phyloP scores from a whole-genome alignment of 148 eudicot species.

The Pouteria glomerata region DNA sequence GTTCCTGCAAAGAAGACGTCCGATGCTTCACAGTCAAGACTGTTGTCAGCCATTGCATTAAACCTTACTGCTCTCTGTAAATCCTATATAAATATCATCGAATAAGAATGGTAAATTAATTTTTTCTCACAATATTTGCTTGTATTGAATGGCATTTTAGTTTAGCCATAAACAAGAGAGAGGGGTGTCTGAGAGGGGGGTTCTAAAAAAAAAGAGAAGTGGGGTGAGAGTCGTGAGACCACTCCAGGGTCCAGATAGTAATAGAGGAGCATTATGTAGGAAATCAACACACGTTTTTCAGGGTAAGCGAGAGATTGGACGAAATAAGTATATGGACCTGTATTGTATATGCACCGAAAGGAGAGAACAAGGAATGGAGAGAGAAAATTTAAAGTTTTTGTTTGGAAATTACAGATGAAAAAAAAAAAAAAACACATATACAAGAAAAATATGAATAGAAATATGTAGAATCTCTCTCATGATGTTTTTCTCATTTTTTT shows the following conservation, averaged over 20 bases:
- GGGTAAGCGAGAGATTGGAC: constrained; percentile 32
- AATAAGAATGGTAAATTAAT: constrained; percentile 14
- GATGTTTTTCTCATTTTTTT: too few species aligned
- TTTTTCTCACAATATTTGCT: constrained; percentile 1
- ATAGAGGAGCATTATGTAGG: constrained; percentile 35
- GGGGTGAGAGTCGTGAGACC: constrained; percentile 4
- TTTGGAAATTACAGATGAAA: too few species aligned
- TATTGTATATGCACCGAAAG: constrained; percentile 14
- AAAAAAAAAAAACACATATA: too few species aligned
- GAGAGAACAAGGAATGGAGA: not conserved
- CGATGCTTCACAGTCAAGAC: constrained; percentile 29
- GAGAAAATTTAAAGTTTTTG: not conserved
- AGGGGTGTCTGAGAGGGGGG: constrained; percentile 13
- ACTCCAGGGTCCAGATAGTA: too few species aligned
- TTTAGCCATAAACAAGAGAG: not conserved
- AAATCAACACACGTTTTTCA: constrained; percentile 29
- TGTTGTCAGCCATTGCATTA: constrained; percentile 42
- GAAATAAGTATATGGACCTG: too few species aligned
- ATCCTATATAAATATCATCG: constrained; percentile 23
- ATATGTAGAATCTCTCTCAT: too few species aligned
- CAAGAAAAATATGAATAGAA: too few species aligned
- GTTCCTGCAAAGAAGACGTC: constrained; percentile 48
- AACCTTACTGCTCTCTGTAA: constrained; percentile 9
- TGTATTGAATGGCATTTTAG: constrained; percentile 12
- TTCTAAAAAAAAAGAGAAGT: constrained; percentile 7